These are phyloP conservation scores for Haplosporangium sp. DNA, from an alignment of 371 early-diverging fungal species.

Conservation along the genomic window DNA sequence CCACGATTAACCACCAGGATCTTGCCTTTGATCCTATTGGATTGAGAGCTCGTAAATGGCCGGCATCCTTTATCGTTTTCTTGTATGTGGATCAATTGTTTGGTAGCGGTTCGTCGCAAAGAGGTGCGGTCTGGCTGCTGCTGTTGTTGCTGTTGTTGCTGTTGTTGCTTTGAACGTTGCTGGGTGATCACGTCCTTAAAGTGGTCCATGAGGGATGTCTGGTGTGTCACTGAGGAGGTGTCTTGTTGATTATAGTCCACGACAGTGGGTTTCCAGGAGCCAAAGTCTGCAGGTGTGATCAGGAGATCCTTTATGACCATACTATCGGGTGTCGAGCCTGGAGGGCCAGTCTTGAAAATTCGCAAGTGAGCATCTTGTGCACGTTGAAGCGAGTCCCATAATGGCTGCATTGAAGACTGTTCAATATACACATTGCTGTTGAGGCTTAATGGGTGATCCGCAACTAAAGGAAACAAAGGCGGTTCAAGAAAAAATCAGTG, in stretches of 20 bases:
- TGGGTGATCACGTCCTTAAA: neutral
- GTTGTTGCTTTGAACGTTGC: neutral
- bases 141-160: neutral
- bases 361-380: constrained; percentile 39
- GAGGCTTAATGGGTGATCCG: constrained; percentile 29
- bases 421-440: constrained; percentile 44
- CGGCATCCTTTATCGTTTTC: constrained; percentile 56
- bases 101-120: neutral
- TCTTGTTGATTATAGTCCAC: constrained; percentile 21
- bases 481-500: neutral
- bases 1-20: constrained; percentile 63
- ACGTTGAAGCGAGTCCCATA: constrained; percentile 44
- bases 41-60: constrained; percentile 39
- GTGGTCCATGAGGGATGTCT: constrained; percentile 2
- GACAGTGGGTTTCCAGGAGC: constrained; percentile 33
- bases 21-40: constrained; percentile 35
- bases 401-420: constrained; percentile 34
- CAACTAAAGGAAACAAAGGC: constrained; percentile 12
- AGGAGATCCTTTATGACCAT: constrained; percentile 9
- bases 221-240: constrained; percentile 1
- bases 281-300: constrained; percentile 39
- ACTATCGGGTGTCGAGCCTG: neutral
- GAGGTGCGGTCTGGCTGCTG: neutral
- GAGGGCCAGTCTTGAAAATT: constrained; percentile 14
- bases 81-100: constrained; percentile 38